These are phyloP conservation scores for Acarospora socialis DNA, from an alignment of 2,329 filamentous ascomycete species.

Conservation along the genomic window DNA sequence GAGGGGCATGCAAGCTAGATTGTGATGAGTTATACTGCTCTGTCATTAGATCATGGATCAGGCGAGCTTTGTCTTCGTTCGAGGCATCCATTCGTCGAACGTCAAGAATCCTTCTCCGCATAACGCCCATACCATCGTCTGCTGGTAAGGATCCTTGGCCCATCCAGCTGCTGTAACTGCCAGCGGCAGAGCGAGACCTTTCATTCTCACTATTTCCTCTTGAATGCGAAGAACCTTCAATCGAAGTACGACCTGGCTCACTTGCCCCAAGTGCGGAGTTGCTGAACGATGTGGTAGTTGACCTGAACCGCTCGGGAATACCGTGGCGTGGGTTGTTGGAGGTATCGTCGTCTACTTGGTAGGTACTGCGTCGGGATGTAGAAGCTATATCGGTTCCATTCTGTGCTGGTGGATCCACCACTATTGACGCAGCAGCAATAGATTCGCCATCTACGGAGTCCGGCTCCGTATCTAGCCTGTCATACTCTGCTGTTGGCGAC, in stretches of 20 bases:
- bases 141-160: conserved; percentile 41
- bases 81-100: conserved; percentile 50
- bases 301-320: conserved; percentile 3
- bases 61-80: conserved; percentile 50
- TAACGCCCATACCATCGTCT: conserved; percentile 60
- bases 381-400: not conserved
- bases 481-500: conserved; percentile 3
- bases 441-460: not conserved
- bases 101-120: conserved; percentile 53
- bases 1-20: conserved; percentile 8
- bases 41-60: conserved; percentile 57
- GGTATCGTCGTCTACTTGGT: too few relatives aligned
- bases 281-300: conserved; percentile 9
- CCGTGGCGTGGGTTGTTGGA: conserved; percentile 4
- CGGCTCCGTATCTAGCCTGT: not conserved
- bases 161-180: not conserved
- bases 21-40: conserved; percentile 47
- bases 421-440: not conserved
- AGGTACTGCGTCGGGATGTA: too few relatives aligned
- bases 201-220: not conserved
- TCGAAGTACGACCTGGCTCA: conserved; percentile 4
- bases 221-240: not conserved
- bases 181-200: too few relatives aligned
- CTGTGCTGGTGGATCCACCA: not conserved
- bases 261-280: conserved; percentile 5